Percentiles rank a stretch among this genome's conserved stretches.
phyloP scores from a whole-genome alignment of 192 early-diverging fungal genomes.

The Backusella tuberculispora region DNA sequence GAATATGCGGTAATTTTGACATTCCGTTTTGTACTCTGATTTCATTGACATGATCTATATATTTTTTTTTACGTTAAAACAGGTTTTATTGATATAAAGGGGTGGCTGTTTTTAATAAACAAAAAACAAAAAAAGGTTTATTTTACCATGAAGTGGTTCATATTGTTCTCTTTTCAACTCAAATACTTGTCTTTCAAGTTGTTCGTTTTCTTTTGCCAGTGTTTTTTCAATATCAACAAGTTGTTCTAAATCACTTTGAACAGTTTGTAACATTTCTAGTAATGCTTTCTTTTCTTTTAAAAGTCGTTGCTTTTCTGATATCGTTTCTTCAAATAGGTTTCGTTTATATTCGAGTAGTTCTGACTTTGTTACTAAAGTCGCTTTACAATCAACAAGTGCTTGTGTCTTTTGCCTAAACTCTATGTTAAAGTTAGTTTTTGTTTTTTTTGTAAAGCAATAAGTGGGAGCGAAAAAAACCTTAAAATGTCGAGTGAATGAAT shows the following conservation, averaged over 20 bases:
- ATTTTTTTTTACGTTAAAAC: too few species aligned
- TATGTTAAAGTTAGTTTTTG: not conserved
- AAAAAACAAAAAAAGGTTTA: not conserved
- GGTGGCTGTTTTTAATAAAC: not conserved
- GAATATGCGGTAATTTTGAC: constrained; percentile 35
- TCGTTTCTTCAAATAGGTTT: constrained; percentile 37
- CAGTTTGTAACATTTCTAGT: constrained; percentile 38
- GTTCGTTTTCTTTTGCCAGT: constrained; percentile 34
- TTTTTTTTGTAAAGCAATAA: not conserved
- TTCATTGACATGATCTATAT: constrained; percentile 38
- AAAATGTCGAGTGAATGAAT: constrained; percentile 11
- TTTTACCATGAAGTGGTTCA: constrained; percentile 41
- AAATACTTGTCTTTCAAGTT: constrained; percentile 28
- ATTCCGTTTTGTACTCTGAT: constrained; percentile 32
- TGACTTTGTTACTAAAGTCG: constrained; percentile 21
- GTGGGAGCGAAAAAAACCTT: not conserved
- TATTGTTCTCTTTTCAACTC: constrained; percentile 33
- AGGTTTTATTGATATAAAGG: too few species aligned
- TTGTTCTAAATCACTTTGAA: constrained; percentile 42
- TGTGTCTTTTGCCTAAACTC: constrained; percentile 35
- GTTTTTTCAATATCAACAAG: constrained; percentile 30
- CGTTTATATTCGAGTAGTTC: constrained; percentile 37
- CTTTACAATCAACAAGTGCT: constrained; percentile 33
- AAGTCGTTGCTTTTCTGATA: constrained; percentile 30
- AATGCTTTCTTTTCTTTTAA: constrained; percentile 35